Base-by-base conservation (phyloP, 169 alveolate genomes). In the Neospora caninum region DNA sequence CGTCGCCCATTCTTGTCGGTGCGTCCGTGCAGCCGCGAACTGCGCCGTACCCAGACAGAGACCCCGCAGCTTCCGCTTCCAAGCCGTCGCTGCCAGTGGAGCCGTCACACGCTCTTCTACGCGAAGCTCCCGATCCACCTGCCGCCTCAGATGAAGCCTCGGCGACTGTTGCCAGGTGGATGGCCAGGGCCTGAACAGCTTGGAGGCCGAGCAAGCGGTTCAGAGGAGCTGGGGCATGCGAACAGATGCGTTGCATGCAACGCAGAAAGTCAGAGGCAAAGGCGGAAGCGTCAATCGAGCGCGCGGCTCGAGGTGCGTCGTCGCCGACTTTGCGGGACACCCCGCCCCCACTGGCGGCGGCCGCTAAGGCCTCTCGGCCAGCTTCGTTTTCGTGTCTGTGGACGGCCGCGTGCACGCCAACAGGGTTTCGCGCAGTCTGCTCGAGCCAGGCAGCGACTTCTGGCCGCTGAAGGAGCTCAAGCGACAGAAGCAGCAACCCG, bases 401-500 rank as follows among this genome's bases (percentile, higher is more conserved):
- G 27, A 49, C 58, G 27, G 58, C 58, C 58, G 9, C 4, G 29
- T 20, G 78, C 78, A 64, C 34, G 78, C 10, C 78, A 25, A n/a
- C 31, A 64, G 78, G 78, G 36, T 16, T 38, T 25, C 34, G 43
- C 43, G 18, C 49, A n/a, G 34, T 34, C 84, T 20, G 84, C 4
- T 73, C 49, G 20, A 73, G 84, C 41, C 45, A 73, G 10, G 27
- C 84, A n/a, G 27, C 27, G 10, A 38, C 45, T 20, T n/a, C 45
- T 13, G 84, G 84, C 7, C 84, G 84, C 84, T 73, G 84, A n/a
- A 73, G 84, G 29, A 73, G 45, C 84, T 73, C 84, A n/a, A 73
- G 49, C 4, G 34, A 27, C 7, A 73, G 41, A 13, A 73, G 84
- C 10, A 73, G 43, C 43, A 73, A 34, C 18, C 84, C 84, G 45